A percentile compares a stretch with the other conserved stretches of the same genome.
These are phyloP conservation scores for Taiozyma sp. DNA, from an alignment of 1,139 yeast species.

Conservation along the genomic window DNA sequence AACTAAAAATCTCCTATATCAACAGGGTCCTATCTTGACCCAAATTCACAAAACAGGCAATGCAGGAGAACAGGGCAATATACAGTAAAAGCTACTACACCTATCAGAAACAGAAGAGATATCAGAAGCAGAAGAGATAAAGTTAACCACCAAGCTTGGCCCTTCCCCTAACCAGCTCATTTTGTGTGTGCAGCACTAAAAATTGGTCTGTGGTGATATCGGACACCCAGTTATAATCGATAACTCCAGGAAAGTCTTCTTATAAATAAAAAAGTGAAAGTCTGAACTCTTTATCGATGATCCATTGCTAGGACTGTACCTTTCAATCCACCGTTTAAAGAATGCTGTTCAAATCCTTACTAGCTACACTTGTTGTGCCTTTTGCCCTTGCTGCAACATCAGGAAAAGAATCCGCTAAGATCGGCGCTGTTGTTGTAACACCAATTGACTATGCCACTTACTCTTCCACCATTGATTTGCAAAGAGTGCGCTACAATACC, in stretches of 20 bases:
- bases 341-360: not conserved
- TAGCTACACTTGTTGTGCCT: not conserved
- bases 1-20: too few relatives aligned
- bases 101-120: too few relatives aligned
- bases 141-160: too few relatives aligned
- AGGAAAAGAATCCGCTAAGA: not conserved
- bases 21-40: too few relatives aligned
- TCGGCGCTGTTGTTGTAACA: not conserved
- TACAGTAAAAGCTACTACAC: too few relatives aligned
- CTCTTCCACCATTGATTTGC: slow-evolving; percentile 15
- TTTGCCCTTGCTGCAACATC: not conserved
- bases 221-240: not conserved
- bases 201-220: not conserved
- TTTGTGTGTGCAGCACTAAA: not conserved
- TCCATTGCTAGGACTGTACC: not conserved
- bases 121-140: too few relatives aligned
- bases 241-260: not conserved
- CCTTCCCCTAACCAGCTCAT: not conserved
- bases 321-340: not conserved
- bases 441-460: slow-evolving; percentile 18
- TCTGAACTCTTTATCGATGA: not conserved
- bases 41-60: too few relatives aligned
- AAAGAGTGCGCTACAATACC: slow-evolving; percentile 8
- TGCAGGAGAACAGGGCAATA: too few relatives aligned
- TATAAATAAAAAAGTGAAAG: not conserved